Evolutionary conservation across 2,329 filamentous ascomycete species (phyloP).

Genomic region (Achaetomium macrosporum): DNA sequence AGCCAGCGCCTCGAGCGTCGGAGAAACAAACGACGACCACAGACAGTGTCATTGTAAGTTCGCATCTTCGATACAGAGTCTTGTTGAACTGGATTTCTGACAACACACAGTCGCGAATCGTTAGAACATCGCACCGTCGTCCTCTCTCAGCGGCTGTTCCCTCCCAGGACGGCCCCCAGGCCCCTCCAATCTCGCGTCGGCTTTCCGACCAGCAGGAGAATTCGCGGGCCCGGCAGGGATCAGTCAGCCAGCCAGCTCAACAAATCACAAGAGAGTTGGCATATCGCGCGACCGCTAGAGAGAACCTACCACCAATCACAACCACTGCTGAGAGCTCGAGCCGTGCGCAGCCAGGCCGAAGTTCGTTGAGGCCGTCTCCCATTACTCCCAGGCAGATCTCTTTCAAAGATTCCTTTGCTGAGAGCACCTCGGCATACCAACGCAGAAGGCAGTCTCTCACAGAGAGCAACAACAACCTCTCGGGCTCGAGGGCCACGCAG

Average conservation of each 20-base stretch:
- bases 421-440: conserved; percentile 28
- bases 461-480: conserved; percentile 37
- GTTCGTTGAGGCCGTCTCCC: conserved; percentile 37
- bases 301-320: conserved; percentile 36
- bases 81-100: conserved; percentile 21
- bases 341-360: conserved; percentile 30
- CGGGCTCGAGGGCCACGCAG: conserved; percentile 38
- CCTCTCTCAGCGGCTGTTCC: conserved; percentile 49
- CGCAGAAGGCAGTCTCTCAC: conserved; percentile 43
- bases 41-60: conserved; percentile 44
- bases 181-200: conserved; percentile 46
- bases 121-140: conserved; percentile 43
- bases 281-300: conserved; percentile 39
- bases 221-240: conserved; percentile 34
- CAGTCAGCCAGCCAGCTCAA: conserved; percentile 39
- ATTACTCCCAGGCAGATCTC: conserved; percentile 44
- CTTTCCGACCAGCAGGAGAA: conserved; percentile 53
- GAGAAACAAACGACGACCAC: conserved; percentile 32
- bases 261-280: conserved; percentile 38
- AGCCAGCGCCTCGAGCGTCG: conserved; percentile 35
- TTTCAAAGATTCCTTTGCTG: conserved; percentile 39
- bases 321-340: conserved; percentile 32
- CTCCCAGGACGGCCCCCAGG: conserved; percentile 43
- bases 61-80: background rate
- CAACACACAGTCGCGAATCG: conserved; percentile 41